Percentiles rank a stretch among this genome's conserved stretches.
Conservation (phyloP, 2,329 filamentous ascomycete genomes). For the Ilyonectria destructans region DNA sequence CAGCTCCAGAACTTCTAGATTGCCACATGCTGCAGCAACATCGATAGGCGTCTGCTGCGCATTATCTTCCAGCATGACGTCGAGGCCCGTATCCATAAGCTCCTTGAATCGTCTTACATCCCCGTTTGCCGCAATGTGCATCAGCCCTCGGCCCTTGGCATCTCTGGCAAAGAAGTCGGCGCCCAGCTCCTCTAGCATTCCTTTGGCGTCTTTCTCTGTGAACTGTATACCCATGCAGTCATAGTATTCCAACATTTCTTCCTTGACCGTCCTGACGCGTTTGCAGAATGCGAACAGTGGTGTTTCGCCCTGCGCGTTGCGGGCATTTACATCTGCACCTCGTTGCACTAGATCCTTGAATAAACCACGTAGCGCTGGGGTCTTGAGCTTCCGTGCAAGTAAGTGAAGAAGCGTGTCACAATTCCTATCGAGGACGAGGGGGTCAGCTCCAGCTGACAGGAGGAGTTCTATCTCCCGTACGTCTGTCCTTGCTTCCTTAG, state of each 20-base stretch:
- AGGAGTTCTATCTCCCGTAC: constrained; percentile 30
- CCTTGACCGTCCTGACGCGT: background rate
- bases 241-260: background rate
- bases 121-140: constrained; percentile 50
- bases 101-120: constrained; percentile 42
- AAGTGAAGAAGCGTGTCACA: constrained; percentile 46
- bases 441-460: constrained; percentile 44
- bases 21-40: constrained; percentile 52
- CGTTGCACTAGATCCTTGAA: constrained; percentile 37
- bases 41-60: constrained; percentile 52
- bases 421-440: constrained; percentile 20
- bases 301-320: constrained; percentile 46
- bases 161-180: constrained; percentile 50
- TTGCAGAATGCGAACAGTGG: constrained; percentile 42
- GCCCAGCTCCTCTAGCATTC: constrained; percentile 39
- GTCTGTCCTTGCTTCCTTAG: background rate
- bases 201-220: constrained; percentile 3
- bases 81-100: constrained; percentile 49
- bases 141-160: constrained; percentile 44
- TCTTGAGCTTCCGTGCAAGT: constrained; percentile 26
- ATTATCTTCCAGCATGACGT: constrained; percentile 51
- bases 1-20: constrained; percentile 47
- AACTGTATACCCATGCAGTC: background rate
- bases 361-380: constrained; percentile 3
- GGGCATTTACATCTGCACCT: constrained; percentile 46